A percentile compares a stretch with the other conserved stretches of the same genome.
Conservation (phyloP, 306 rosid genomes). For the Begonia fuchsioides region DNA sequence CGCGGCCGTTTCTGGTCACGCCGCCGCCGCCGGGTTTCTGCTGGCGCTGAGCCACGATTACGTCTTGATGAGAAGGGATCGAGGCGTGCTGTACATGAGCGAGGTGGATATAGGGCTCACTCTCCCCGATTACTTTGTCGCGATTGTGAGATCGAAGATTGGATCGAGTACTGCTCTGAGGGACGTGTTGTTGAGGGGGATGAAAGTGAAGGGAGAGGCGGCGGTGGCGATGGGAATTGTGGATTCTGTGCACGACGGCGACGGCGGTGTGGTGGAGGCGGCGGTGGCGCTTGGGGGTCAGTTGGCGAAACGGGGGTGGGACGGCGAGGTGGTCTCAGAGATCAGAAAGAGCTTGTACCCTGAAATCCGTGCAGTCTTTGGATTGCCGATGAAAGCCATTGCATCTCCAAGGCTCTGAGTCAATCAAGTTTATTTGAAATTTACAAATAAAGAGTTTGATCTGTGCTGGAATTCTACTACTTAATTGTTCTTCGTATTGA, state of each 20-base stretch:
- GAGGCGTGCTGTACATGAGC: no score
- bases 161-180: slow-evolving; percentile 23
- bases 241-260: slow-evolving; percentile 42
- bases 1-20: slow-evolving; percentile 60
- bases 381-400: slow-evolving; percentile 10
- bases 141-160: slow-evolving; percentile 31
- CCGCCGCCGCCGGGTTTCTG: slow-evolving; percentile 43
- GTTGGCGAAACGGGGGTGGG: slow-evolving; percentile 36
- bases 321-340: slow-evolving; percentile 37
- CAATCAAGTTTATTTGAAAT: no score
- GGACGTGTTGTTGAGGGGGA: no score
- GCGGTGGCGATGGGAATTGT: slow-evolving; percentile 43
- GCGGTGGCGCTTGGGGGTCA: slow-evolving; percentile 37
- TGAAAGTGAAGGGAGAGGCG: slow-evolving; percentile 25
- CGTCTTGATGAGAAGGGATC: slow-evolving; percentile 43
- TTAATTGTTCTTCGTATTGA: no score
- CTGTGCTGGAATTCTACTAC: no score
- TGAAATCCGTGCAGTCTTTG: slow-evolving; percentile 21
- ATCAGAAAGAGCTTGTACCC: slow-evolving; percentile 65
- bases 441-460: no score
- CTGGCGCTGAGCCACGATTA: slow-evolving; percentile 57
- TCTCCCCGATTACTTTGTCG: slow-evolving; percentile 46
- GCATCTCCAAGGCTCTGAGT: slow-evolving; percentile 19
- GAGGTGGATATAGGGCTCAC: slow-evolving; percentile 39
- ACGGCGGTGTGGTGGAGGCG: slow-evolving; percentile 23